phyloP scores from a whole-genome alignment of 306 rosid genomes.

The Cicer yamashitae region DNA sequence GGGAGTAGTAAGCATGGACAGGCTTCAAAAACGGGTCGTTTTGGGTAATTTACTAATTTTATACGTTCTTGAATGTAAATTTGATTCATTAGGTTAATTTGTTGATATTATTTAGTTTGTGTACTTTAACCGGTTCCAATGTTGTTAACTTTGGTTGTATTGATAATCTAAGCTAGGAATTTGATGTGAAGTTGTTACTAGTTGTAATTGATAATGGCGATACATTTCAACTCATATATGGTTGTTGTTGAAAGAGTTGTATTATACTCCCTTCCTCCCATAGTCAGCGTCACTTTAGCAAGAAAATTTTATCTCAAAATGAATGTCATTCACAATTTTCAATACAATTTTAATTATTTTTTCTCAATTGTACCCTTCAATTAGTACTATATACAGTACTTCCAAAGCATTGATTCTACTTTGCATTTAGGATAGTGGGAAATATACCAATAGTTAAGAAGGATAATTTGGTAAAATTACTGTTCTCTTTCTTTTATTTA shows the following conservation, averaged over 20 bases:
- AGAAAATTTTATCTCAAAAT: too few species aligned
- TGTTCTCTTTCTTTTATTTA: too few species aligned
- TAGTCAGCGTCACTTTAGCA: too few species aligned
- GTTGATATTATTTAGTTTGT: background rate
- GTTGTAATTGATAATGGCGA: slow-evolving; percentile 23
- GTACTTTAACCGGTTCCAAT: background rate
- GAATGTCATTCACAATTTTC: too few species aligned
- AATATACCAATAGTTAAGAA: too few species aligned
- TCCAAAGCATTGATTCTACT: too few species aligned
- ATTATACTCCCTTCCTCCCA: background rate
- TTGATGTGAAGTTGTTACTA: slow-evolving; percentile 32
- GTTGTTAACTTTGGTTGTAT: slow-evolving; percentile 28
- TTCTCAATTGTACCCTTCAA: too few species aligned
- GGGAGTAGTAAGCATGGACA: slow-evolving; percentile 89
- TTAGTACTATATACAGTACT: too few species aligned
- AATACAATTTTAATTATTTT: too few species aligned
- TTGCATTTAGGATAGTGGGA: too few species aligned
- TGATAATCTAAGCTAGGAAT: slow-evolving; percentile 21
- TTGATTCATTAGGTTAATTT: background rate
- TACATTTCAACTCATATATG: background rate
- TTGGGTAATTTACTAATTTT: slow-evolving; percentile 60
- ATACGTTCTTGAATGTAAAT: background rate
- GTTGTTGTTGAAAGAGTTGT: slow-evolving; percentile 11
- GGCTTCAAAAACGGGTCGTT: slow-evolving; percentile 92
- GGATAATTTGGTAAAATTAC: too few species aligned